Conservation (phyloP, 129 eudicot species). For the Centella asiatica region DNA sequence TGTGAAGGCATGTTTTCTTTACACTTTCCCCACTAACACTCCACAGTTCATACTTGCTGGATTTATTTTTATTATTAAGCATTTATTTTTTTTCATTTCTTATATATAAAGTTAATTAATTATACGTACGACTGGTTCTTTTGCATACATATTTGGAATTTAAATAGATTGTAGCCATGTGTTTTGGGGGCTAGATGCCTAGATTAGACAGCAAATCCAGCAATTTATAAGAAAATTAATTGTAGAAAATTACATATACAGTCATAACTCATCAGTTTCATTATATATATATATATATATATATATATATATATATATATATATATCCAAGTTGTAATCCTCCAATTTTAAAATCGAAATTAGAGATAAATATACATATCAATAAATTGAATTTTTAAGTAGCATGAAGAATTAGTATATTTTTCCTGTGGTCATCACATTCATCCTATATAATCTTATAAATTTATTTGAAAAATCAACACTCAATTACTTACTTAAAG, state of each 20-base stretch:
- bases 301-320: not conserved
- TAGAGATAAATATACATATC: too few species aligned
- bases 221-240: not conserved
- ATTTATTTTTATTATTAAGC: not conserved
- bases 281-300: not conserved
- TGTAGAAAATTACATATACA: not conserved
- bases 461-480: not conserved
- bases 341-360: too few species aligned
- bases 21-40: slow-evolving; percentile 7
- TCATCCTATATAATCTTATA: not conserved
- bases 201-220: slow-evolving; percentile 14
- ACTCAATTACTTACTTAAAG: too few species aligned
- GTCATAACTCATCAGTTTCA: not conserved
- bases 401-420: too few species aligned
- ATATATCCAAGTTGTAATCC: too few species aligned
- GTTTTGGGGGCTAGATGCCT: not conserved
- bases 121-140: not conserved
- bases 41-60: not conserved
- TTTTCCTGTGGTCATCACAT: not conserved
- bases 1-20: slow-evolving; percentile 9
- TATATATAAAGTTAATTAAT: not conserved
- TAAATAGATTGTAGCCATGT: not conserved
- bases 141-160: not conserved
- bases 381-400: too few species aligned
- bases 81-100: not conserved